Evolutionary conservation across 331 rosid genomes (phyloP).

Genomic region (Acacia pycnantha): DNA sequence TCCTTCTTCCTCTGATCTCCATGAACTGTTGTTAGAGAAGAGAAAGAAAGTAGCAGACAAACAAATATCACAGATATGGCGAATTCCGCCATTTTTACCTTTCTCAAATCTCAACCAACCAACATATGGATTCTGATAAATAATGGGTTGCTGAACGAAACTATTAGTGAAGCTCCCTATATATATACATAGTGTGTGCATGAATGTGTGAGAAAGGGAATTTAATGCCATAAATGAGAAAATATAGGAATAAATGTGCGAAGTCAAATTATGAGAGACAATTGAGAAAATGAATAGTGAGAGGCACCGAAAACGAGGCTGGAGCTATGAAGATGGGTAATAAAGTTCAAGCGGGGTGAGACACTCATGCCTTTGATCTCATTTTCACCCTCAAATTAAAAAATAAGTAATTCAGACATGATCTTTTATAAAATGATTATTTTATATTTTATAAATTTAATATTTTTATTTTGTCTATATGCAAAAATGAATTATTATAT

Average conservation of each 20-base stretch:
- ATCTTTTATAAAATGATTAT: no score
- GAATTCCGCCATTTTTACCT: constrained; percentile 13
- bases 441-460: no score
- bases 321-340: neutral
- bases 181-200: neutral
- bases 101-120: neutral
- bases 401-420: no score
- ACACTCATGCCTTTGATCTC: no score
- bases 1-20: neutral
- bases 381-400: no score
- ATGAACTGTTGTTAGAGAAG: neutral
- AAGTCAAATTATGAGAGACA: neutral
- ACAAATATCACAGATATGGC: neutral
- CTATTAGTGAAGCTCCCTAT: neutral
- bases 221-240: neutral
- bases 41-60: neutral
- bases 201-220: neutral
- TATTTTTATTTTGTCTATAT: no score
- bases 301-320: neutral
- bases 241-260: neutral
- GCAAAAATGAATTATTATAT: no score
- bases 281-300: neutral
- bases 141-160: neutral
- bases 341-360: neutral
- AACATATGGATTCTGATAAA: neutral